Percentiles rank a stretch among this genome's conserved stretches.
These are phyloP conservation scores for Bruguiera gymnorhiza DNA, from an alignment of 345 rosid species.

Conservation along the genomic window DNA sequence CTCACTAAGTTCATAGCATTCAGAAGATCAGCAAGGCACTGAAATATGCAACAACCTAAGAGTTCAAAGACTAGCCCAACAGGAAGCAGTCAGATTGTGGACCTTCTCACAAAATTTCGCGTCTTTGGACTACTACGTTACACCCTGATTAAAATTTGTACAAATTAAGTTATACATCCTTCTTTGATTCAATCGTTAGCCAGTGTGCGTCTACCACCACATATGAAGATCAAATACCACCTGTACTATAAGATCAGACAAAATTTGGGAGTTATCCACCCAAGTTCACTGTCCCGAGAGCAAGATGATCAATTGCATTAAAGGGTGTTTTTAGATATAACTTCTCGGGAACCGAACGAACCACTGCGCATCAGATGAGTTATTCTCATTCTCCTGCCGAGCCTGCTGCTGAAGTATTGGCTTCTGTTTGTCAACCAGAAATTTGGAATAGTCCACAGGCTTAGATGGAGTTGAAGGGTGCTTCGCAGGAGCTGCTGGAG, in stretches of 20 bases:
- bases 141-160: too few relatives aligned
- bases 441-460: constrained; percentile 44
- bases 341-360: constrained; percentile 61
- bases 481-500: constrained; percentile 53
- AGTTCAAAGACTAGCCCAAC: too few relatives aligned
- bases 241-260: background rate
- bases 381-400: constrained; percentile 38
- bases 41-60: too few relatives aligned
- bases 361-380: constrained; percentile 68
- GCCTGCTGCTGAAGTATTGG: constrained; percentile 19
- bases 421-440: constrained; percentile 39
- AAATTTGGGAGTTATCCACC: constrained; percentile 2
- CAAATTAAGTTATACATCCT: too few relatives aligned
- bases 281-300: background rate
- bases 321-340: constrained; percentile 61
- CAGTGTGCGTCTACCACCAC: background rate
- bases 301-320: constrained; percentile 3
- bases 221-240: background rate
- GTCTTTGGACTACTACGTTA: too few relatives aligned
- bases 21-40: too few relatives aligned
- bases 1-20: too few relatives aligned
- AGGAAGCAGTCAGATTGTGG: too few relatives aligned
- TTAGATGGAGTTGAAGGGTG: constrained; percentile 26
- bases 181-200: too few relatives aligned
- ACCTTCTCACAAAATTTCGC: too few relatives aligned